Conservation (phyloP, 345 rosid species). For the Orychophragmus violaceus region DNA sequence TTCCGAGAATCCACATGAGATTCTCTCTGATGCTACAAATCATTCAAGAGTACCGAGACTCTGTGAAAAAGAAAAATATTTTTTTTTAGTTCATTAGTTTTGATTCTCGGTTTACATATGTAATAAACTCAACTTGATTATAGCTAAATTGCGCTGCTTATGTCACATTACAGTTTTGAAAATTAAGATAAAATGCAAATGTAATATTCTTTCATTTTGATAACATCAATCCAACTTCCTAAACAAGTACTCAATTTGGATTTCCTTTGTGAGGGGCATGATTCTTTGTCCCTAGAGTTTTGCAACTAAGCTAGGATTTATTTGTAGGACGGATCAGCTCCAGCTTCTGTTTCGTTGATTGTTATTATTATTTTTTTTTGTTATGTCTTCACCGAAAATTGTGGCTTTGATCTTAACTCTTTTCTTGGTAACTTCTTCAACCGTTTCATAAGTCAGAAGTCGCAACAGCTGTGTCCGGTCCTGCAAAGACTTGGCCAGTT, state of each 20-base stretch:
- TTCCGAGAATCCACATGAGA: conserved; percentile 43
- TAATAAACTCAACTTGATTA: conserved; percentile 24
- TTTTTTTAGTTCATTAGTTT: conserved; percentile 9
- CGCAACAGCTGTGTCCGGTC: conserved; percentile 43
- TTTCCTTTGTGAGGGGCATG: conserved; percentile 67
- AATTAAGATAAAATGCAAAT: conserved; percentile 9
- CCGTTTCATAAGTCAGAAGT: conserved; percentile 41
- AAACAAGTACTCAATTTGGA: conserved; percentile 56
- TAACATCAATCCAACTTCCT: conserved; percentile 46
- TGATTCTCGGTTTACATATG: conserved; percentile 9
- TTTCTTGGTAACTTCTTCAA: conserved; percentile 48
- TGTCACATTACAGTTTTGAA: conserved; percentile 2
- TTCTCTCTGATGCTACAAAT: conserved; percentile 23
- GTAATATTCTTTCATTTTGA: neutral
- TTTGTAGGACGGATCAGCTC: conserved; percentile 46
- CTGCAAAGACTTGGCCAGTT: conserved; percentile 31
- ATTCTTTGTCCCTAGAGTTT: conserved; percentile 50
- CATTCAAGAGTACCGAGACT: neutral
- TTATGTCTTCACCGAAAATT: conserved; percentile 42
- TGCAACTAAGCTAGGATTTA: conserved; percentile 50
- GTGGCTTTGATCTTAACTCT: conserved; percentile 56
- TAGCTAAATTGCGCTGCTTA: neutral
- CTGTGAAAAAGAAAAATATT: neutral
- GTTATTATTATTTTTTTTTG: too few species aligned
- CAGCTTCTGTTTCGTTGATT: conserved; percentile 5